Conservation (phyloP, 371 early-diverging fungal species). For the Paraphysoderma sedebokerense region DNA sequence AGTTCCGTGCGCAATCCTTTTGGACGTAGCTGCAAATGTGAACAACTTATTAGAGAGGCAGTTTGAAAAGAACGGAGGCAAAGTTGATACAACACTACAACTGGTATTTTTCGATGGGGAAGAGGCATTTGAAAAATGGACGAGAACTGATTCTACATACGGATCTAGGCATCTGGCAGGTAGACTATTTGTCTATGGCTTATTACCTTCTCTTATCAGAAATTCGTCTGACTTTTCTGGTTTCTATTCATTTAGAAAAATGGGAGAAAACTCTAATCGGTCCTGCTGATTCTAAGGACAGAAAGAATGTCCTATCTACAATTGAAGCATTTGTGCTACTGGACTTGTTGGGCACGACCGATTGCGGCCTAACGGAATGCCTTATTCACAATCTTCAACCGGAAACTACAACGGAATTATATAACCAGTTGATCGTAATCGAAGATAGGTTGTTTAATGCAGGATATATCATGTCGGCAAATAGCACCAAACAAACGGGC, state of each 20-base stretch:
- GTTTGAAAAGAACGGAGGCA: not conserved
- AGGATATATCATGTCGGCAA: no score
- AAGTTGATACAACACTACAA: slow-evolving; percentile 47
- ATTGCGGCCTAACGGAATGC: no score
- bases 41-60: slow-evolving; percentile 4
- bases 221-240: no score
- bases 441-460: slow-evolving; percentile 10
- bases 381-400: slow-evolving; percentile 12
- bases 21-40: slow-evolving; percentile 48
- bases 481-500: no score
- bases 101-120: slow-evolving; percentile 95
- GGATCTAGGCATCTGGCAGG: slow-evolving; percentile 59
- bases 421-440: slow-evolving; percentile 14
- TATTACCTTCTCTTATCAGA: no score
- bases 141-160: slow-evolving; percentile 66
- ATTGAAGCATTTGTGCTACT: slow-evolving; percentile 78
- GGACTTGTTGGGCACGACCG: slow-evolving; percentile 56
- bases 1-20: slow-evolving; percentile 68
- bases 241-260: no score
- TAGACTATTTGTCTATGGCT: slow-evolving; percentile 22
- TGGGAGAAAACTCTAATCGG: not conserved
- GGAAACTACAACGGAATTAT: slow-evolving; percentile 13
- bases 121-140: slow-evolving; percentile 76
- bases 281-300: not conserved
- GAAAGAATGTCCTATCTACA: slow-evolving; percentile 19